phyloP scores from a whole-genome alignment of 345 rosid species.

The Eucalyptus sp. region DNA sequence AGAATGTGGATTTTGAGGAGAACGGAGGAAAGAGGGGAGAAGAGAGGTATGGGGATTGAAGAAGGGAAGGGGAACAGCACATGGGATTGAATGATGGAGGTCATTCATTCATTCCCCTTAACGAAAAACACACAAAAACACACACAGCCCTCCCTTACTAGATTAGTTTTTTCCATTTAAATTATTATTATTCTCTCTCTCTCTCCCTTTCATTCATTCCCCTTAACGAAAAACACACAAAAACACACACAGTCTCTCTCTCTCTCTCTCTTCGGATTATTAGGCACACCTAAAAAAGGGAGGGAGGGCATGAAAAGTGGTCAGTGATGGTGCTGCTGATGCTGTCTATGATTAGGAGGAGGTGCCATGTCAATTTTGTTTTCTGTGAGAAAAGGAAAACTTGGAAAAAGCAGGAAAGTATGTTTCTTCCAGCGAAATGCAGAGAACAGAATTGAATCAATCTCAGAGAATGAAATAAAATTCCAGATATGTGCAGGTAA shows the following conservation, averaged over 20 bases:
- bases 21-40: background rate
- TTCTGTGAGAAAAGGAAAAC: background rate
- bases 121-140: background rate
- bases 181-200: background rate
- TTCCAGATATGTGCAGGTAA: background rate
- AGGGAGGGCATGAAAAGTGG: background rate
- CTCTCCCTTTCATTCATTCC: background rate
- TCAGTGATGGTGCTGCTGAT: background rate
- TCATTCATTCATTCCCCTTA: background rate
- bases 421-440: background rate
- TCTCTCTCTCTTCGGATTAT: background rate
- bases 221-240: background rate
- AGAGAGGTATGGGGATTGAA: background rate
- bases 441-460: background rate
- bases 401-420: background rate
- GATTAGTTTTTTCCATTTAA: background rate
- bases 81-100: conserved; percentile 4
- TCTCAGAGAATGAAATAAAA: background rate
- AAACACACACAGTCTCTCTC: background rate
- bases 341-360: background rate
- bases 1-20: background rate
- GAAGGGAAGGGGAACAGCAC: conserved; percentile 4
- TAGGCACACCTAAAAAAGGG: background rate
- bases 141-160: background rate
- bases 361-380: background rate